Evolutionary conservation across 352 stramenopile genomes (phyloP).

Genomic region (Pythium phragmitis): DNA sequence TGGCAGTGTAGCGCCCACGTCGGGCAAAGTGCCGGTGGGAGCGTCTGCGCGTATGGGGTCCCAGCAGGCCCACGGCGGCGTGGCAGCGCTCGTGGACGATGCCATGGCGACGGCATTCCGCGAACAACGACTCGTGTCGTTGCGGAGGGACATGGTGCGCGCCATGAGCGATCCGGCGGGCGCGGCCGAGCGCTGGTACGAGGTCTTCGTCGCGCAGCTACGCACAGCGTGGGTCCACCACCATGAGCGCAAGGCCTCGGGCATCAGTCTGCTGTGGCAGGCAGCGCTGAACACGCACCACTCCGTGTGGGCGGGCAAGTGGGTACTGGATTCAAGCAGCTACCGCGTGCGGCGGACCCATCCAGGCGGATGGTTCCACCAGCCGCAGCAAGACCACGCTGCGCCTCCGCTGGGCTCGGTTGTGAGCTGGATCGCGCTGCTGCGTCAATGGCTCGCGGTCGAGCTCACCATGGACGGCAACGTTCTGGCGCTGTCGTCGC

Average conservation of each 20-base stretch:
- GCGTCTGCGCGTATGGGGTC: too few species aligned
- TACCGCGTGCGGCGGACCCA: constrained; percentile 11
- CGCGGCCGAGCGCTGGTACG: constrained; percentile 12
- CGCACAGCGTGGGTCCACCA: constrained; percentile 7
- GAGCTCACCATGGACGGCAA: constrained; percentile 22
- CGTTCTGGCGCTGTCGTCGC: constrained; percentile 9
- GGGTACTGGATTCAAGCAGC: constrained; percentile 14
- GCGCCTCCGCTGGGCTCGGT: constrained; percentile 6
- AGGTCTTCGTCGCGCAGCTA: constrained; percentile 12
- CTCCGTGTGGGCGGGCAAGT: constrained; percentile 10
- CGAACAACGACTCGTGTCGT: constrained; percentile 6
- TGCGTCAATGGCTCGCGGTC: constrained; percentile 23
- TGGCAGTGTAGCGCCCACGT: too few species aligned
- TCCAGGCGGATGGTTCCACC: constrained; percentile 18
- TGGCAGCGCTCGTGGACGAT: constrained; percentile 36
- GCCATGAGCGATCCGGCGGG: constrained; percentile 4
- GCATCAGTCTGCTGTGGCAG: constrained; percentile 19
- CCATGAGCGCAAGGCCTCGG: constrained; percentile 21
- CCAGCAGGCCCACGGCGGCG: neutral
- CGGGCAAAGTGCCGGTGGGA: too few species aligned
- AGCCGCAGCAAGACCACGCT: neutral
- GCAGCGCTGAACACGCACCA: neutral
- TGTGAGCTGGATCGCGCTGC: constrained; percentile 13
- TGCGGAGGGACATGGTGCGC: constrained; percentile 11
- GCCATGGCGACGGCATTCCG: constrained; percentile 31